Evolutionary conservation across 176 grass and related monocot genomes (phyloP).

Genomic region (Puccinellia tenuiflora): DNA sequence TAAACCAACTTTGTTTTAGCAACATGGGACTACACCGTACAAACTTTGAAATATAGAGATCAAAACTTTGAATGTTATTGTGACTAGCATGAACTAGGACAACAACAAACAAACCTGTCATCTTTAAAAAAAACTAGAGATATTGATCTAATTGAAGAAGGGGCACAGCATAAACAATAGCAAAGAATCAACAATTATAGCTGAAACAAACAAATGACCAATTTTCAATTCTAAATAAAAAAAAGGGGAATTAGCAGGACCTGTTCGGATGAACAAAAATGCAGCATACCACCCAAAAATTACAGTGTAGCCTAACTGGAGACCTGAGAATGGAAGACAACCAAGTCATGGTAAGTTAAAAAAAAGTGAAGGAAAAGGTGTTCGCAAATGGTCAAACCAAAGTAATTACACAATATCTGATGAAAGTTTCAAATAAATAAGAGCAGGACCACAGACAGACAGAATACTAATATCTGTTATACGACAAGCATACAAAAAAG

Average conservation of each 20-base stretch:
- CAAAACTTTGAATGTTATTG: background rate
- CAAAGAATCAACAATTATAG: background rate
- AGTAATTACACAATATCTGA: background rate
- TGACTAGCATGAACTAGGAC: background rate
- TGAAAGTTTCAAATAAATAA: background rate
- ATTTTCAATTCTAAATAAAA: background rate
- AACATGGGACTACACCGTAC: background rate
- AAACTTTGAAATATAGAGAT: background rate
- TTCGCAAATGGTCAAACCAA: background rate
- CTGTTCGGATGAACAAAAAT: slow-evolving; percentile 94
- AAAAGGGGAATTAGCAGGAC: slow-evolving; percentile 34
- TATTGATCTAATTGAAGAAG: background rate
- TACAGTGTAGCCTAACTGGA: slow-evolving; percentile 93
- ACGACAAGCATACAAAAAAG: background rate
- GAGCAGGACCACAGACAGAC: background rate
- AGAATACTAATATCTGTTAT: slow-evolving; percentile 7
- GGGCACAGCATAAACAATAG: background rate
- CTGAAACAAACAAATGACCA: background rate
- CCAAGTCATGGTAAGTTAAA: background rate
- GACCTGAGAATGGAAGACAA: slow-evolving; percentile 39
- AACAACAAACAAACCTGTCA: background rate
- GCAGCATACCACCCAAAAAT: slow-evolving; percentile 93
- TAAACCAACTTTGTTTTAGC: background rate
- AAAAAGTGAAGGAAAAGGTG: background rate
- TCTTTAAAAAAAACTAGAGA: slow-evolving; percentile 5